phyloP scores from a whole-genome alignment of 805 yeast species.

The Lipomyces yamadae region DNA sequence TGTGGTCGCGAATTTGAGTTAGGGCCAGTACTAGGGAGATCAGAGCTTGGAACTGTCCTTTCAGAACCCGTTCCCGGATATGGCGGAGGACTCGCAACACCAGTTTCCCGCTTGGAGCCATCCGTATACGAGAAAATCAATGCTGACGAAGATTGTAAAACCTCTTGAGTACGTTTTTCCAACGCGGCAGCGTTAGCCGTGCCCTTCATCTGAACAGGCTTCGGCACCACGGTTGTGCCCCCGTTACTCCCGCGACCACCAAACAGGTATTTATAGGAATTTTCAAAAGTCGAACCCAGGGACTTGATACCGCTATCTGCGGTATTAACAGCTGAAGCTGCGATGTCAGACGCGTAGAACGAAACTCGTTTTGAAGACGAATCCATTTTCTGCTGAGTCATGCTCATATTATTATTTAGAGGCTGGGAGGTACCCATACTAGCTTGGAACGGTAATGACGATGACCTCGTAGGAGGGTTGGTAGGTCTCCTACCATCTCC shows the following conservation, averaged over 20 bases:
- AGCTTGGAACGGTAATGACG: background rate
- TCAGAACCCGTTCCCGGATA: constrained; percentile 11
- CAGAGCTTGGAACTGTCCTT: background rate
- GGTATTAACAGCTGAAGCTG: constrained; percentile 39
- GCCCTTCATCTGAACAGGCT: constrained; percentile 28
- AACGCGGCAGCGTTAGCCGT: constrained; percentile 20
- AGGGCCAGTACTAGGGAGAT: background rate
- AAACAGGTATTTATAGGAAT: constrained; percentile 43
- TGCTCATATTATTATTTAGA: background rate
- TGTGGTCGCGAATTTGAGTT: background rate
- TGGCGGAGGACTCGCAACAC: constrained; percentile 16
- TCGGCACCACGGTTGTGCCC: background rate
- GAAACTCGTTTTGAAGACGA: constrained; percentile 14
- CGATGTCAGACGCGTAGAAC: constrained; percentile 40
- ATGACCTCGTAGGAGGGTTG: constrained; percentile 1
- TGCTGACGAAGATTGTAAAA: constrained; percentile 28
- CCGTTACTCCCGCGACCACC: constrained; percentile 18
- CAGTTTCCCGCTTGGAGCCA: constrained; percentile 17
- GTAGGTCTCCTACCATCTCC: background rate
- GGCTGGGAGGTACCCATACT: background rate
- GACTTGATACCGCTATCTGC: constrained; percentile 44
- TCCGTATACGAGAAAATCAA: constrained; percentile 23
- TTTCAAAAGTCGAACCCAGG: constrained; percentile 46
- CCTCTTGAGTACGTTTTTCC: constrained; percentile 32
- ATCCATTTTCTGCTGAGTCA: background rate